phyloP scores from a whole-genome alignment of 768 basidiomycete species.

The Lentinula detonsa region DNA sequence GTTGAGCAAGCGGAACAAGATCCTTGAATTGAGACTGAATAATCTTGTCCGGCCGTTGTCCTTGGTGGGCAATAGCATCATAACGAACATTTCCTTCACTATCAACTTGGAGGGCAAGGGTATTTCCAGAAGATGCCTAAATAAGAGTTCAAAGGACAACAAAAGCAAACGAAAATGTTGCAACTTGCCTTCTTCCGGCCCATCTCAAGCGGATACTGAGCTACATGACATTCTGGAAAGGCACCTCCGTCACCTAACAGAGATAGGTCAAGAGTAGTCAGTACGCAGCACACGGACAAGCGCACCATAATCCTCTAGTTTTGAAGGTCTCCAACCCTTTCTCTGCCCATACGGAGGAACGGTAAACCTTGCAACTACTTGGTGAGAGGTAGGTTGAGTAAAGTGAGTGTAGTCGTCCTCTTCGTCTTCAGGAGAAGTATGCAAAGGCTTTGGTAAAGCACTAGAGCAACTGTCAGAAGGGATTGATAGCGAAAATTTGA shows the following conservation, averaged over 20 bases:
- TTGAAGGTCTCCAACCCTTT: conserved; percentile 77
- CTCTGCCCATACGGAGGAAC: conserved; percentile 86
- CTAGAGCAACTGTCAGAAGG: conserved; percentile 17
- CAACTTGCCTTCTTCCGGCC: conserved; percentile 84
- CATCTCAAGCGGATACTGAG: conserved; percentile 95
- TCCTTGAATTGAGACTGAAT: conserved; percentile 98
- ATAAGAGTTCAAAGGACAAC: not conserved
- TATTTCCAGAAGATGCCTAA: conserved; percentile 88
- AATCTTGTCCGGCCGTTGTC: conserved; percentile 78
- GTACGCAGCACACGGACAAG: conserved; percentile 1
- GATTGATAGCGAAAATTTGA: not conserved
- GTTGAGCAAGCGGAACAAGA: conserved; percentile 84
- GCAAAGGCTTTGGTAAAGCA: conserved; percentile 60
- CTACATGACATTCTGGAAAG: conserved; percentile 93
- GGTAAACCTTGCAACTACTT: conserved; percentile 42
- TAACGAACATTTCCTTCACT: conserved; percentile 95
- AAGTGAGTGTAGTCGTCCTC: conserved; percentile 42
- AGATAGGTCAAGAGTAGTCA: not conserved
- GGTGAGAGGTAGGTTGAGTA: conserved; percentile 24
- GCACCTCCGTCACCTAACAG: conserved; percentile 73
- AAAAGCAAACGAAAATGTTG: not conserved
- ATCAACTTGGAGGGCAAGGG: conserved; percentile 94
- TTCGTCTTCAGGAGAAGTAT: conserved; percentile 52
- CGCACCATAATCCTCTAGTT: conserved; percentile 81
- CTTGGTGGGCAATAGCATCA: conserved; percentile 95